These are phyloP conservation scores for Eremothecium gossypii DNA, from an alignment of 1,139 yeast genomes.

Conservation along the genomic window DNA sequence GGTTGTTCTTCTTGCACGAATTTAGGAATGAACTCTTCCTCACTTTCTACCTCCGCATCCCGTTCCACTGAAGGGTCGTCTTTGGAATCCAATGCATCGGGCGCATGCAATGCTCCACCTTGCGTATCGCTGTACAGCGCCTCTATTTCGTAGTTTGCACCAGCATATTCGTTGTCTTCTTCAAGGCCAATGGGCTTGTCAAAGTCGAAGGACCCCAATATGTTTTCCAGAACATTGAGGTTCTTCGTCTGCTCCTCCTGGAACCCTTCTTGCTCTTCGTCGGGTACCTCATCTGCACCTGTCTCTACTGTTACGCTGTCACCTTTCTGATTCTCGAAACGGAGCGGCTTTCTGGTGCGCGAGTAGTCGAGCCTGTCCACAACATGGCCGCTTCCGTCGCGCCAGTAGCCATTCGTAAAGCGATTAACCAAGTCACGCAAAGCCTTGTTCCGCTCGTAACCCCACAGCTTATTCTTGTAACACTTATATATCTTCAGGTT, in stretches of 20 bases:
- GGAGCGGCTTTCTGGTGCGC: slow-evolving; percentile 10
- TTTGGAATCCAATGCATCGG: slow-evolving; percentile 10
- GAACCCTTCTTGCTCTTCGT: slow-evolving; percentile 22
- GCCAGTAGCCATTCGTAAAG: slow-evolving; percentile 58
- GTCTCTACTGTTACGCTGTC: slow-evolving; percentile 12
- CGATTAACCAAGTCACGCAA: slow-evolving; percentile 53
- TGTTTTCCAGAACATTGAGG: slow-evolving; percentile 42
- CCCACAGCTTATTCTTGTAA: slow-evolving; percentile 81
- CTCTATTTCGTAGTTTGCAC: slow-evolving; percentile 41
- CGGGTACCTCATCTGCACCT: slow-evolving; percentile 22
- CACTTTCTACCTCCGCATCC: slow-evolving; percentile 16
- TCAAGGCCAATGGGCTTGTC: slow-evolving; percentile 51
- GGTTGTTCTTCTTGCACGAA: slow-evolving; percentile 32
- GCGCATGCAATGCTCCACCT: background rate
- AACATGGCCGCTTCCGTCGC: slow-evolving; percentile 71
- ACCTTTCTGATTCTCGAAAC: slow-evolving; percentile 15
- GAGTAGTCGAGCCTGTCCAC: slow-evolving; percentile 45
- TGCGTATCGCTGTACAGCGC: slow-evolving; percentile 6
- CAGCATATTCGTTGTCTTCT: slow-evolving; percentile 37
- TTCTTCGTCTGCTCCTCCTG: slow-evolving; percentile 33
- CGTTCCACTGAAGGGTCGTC: background rate
- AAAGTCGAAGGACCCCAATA: slow-evolving; percentile 47
- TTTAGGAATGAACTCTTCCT: slow-evolving; percentile 45
- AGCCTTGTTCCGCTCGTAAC: slow-evolving; percentile 59
- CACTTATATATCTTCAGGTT: slow-evolving; percentile 48